Conservation (phyloP, 371 early-diverging fungal species). For the Mucor velutinosus region DNA sequence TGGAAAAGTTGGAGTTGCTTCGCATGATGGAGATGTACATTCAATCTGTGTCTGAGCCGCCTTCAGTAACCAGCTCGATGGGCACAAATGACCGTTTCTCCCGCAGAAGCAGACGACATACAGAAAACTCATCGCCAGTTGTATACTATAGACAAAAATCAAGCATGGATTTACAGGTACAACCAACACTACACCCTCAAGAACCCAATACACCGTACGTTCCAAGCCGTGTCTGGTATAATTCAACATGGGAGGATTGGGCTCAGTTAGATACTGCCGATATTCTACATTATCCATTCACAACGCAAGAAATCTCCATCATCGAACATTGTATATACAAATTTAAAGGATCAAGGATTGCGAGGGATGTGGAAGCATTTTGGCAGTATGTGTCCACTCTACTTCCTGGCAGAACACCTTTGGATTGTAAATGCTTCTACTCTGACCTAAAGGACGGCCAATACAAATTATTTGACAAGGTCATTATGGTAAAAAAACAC, state of each 20-base stretch:
- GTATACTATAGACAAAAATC: neutral
- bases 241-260: constrained; percentile 52
- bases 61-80: neutral
- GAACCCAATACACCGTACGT: constrained; percentile 29
- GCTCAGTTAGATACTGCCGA: constrained; percentile 37
- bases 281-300: constrained; percentile 42
- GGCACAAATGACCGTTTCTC: neutral
- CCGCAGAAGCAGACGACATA: neutral
- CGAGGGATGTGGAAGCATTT: neutral
- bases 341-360: neutral
- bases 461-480: neutral
- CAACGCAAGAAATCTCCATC: neutral
- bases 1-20: neutral
- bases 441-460: constrained; percentile 13
- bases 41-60: neutral
- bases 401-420: constrained; percentile 31
- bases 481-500: constrained; percentile 22
- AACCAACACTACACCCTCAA: neutral
- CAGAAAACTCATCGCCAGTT: neutral
- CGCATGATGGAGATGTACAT: constrained; percentile 18
- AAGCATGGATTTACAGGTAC: neutral
- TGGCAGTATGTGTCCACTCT: constrained; percentile 28
- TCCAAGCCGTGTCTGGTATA: constrained; percentile 33
- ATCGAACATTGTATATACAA: neutral
- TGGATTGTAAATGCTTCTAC: constrained; percentile 36